phyloP scores from a whole-genome alignment of 352 stramenopile species.

The Globisporangium uncinulatum region DNA sequence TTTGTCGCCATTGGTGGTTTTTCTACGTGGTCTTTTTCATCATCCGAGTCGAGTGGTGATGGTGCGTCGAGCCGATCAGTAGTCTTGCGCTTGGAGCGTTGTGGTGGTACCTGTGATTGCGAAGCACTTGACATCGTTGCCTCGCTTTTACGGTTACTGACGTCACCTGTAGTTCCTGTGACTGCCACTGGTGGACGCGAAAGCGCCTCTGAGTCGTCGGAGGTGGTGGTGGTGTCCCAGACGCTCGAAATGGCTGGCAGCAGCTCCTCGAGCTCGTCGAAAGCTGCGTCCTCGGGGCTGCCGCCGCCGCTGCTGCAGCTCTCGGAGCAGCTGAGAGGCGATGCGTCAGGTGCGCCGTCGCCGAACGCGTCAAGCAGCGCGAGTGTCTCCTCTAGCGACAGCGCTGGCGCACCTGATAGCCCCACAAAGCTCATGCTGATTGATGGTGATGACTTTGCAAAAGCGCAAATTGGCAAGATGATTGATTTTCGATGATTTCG shows the following conservation, averaged over 20 bases:
- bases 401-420: conserved; percentile 5
- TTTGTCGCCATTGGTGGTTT: background rate
- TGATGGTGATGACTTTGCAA: background rate
- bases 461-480: no score
- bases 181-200: background rate
- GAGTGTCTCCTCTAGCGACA: conserved; percentile 16
- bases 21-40: background rate
- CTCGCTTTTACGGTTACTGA: no score
- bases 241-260: conserved; percentile 1
- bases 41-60: no score
- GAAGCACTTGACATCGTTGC: no score
- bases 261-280: conserved; percentile 1
- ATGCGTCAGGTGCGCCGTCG: background rate
- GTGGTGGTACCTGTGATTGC: no score
- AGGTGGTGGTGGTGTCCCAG: conserved; percentile 6
- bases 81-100: no score
- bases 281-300: background rate
- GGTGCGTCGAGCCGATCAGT: no score
- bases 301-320: background rate
- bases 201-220: background rate
- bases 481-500: no score
- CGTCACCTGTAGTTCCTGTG: no score
- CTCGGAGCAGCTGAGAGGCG: conserved; percentile 1
- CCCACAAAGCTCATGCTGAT: conserved; percentile 6
- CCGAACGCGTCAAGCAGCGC: conserved; percentile 15